Percentiles rank a stretch among this genome's conserved stretches.
Conservation (phyloP, 768 basidiomycete genomes). For the Fistulinella prunicolor region DNA sequence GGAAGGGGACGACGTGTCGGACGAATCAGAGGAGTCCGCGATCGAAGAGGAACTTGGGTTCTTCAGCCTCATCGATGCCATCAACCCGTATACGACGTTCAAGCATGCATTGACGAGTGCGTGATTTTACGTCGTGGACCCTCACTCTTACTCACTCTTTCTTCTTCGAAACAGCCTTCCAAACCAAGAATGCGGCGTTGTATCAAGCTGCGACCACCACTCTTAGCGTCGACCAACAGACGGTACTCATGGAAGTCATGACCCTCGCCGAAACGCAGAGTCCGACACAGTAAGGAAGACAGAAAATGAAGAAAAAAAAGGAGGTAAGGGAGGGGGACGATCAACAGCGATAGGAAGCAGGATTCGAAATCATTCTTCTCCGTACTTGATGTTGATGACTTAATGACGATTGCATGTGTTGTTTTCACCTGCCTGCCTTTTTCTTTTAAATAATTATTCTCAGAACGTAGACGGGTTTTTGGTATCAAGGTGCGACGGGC, state of each 20-base stretch:
- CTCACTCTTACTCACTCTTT: background rate
- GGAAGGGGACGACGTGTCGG: conserved; percentile 32
- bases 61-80: conserved; percentile 77
- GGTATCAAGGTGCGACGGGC: no score
- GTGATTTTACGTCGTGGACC: background rate
- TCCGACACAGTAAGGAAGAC: conserved; percentile 6
- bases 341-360: no score
- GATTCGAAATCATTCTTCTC: background rate
- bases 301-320: background rate
- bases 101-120: conserved; percentile 73
- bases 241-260: conserved; percentile 84
- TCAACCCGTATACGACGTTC: conserved; percentile 77
- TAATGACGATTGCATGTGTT: background rate
- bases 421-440: no score
- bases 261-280: conserved; percentile 50
- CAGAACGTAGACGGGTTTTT: no score
- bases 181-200: conserved; percentile 60
- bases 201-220: conserved; percentile 75
- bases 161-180: conserved; percentile 53
- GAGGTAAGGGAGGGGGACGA: background rate
- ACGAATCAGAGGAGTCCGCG: conserved; percentile 51
- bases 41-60: conserved; percentile 85
- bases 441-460: no score
- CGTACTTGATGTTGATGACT: background rate
- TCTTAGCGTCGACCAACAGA: conserved; percentile 73